Evolutionary conservation across 1,139 yeast species (phyloP), one percentile per base, ranked within the genome.

Genomic region (Yueomyces sp.): DNA sequence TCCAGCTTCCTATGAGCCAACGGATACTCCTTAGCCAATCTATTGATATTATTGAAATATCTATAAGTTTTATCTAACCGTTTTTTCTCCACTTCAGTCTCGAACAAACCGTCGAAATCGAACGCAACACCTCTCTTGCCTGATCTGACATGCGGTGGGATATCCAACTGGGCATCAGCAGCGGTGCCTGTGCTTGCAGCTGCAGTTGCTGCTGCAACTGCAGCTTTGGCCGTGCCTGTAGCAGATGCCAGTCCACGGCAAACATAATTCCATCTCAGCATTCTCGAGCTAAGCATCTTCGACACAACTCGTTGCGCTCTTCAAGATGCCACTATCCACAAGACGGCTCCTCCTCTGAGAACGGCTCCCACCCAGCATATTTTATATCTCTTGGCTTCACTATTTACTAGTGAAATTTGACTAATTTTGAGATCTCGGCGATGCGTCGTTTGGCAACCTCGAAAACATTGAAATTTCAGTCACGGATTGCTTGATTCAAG

Each of bases 1-100:
- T 81, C 89, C 39, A 64, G 53, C 43, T 78, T 72, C 51, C 93
- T 76, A 60, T 91, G 98, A 38, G 98, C 98, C 56, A 68, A 69
- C 38, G 99, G 99, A 60, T 86, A 91, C 59, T 89, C 96, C 50
- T 79, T 72, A 42, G 97, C 97, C 57, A 91, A 74, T 53, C 99
- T 80, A 70, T 91, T 91, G 68, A 91, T 87, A 70, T 91, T 91
- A 75, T 93, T 91, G 73, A 91, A 91, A 63, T 75, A 89, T 57
- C 99, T 81, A 68, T 91, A 91, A 31, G 96, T 86, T 64, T 84
- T 86, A 69, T 93, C 98, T 41, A 68, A 57, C 62, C 94, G 78
- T 68, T 91, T 91, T 59, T 75, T 75, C 47, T 70, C 64, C 51
- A 91, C 68, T 54, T 85, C 93, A 42, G 63, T 57, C 42, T 70